Evolutionary conservation across 352 stramenopile species (phyloP).

Genomic region (Phytophthora lateralis): DNA sequence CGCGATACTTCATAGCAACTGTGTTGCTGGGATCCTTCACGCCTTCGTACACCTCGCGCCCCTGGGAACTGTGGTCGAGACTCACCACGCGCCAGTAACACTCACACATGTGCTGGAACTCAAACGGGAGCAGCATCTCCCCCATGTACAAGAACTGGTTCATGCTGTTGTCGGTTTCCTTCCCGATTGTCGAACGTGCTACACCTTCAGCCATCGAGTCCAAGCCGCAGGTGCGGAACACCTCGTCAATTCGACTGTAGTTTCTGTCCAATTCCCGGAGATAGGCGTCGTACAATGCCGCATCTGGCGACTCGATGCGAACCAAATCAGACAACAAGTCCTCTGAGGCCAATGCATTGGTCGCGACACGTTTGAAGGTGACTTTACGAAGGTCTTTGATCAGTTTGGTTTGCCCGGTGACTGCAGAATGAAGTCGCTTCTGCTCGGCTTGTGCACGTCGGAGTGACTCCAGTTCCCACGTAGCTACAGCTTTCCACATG

Average conservation of each 20-base stretch:
- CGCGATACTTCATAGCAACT: constrained; percentile 1
- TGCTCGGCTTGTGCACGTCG: constrained; percentile 2
- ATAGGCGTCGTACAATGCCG: not conserved
- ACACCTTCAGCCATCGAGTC: not conserved
- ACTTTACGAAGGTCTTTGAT: constrained; percentile 13
- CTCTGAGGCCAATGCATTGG: not conserved
- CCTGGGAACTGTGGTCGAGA: not conserved
- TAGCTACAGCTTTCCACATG: constrained; percentile 6
- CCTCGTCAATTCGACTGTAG: constrained; percentile 18
- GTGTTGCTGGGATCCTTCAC: constrained; percentile 3
- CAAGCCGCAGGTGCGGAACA: constrained; percentile 2
- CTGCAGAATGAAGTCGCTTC: constrained; percentile 4
- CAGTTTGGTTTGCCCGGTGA: not conserved
- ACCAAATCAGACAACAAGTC: not conserved
- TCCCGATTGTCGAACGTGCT: not conserved
- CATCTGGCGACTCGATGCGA: not conserved
- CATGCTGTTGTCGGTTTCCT: not conserved
- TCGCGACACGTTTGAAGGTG: not conserved
- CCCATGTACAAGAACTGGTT: constrained; percentile 4
- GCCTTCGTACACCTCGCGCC: not conserved
- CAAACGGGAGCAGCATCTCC: constrained; percentile 3
- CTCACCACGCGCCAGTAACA: not conserved
- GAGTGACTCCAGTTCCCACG: constrained; percentile 5
- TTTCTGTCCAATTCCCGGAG: constrained; percentile 11
- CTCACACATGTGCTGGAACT: not conserved